Conservation (phyloP, 306 rosid species). For the Sicyos baderoa region DNA sequence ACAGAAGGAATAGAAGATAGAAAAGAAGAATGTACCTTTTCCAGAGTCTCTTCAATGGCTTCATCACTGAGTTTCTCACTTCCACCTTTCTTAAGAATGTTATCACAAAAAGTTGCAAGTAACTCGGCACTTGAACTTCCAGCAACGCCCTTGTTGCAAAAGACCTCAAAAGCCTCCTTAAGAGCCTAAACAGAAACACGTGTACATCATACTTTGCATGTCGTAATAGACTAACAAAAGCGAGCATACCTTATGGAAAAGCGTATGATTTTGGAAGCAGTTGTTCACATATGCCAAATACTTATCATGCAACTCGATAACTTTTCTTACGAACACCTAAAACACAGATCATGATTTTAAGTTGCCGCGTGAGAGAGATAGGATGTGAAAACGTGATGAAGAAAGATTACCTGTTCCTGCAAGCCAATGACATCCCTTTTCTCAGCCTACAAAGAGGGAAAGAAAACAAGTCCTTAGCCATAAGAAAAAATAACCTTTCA, state of each 20-base stretch:
- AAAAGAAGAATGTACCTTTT: conserved; percentile 46
- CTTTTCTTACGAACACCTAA: conserved; percentile 51
- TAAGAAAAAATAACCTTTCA: background rate
- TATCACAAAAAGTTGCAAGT: conserved; percentile 46
- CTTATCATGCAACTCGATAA: conserved; percentile 50
- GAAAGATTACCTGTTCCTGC: conserved; percentile 43
- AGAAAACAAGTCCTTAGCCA: conserved; percentile 18
- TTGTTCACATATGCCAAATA: conserved; percentile 56
- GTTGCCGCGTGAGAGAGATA: conserved; percentile 3
- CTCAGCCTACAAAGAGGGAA: conserved; percentile 54
- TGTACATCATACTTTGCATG: background rate
- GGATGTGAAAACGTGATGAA: background rate
- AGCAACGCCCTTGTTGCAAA: conserved; percentile 49
- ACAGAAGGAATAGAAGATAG: background rate
- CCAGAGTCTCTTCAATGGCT: conserved; percentile 66
- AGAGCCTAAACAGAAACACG: conserved; percentile 27
- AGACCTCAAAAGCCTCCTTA: conserved; percentile 49
- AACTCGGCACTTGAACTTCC: conserved; percentile 50
- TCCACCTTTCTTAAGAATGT: conserved; percentile 49
- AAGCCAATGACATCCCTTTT: conserved; percentile 62
- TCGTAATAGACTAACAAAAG: conserved; percentile 3
- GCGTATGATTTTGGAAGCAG: conserved; percentile 76
- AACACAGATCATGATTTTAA: conserved; percentile 29
- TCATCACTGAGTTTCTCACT: conserved; percentile 50
- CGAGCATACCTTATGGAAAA: conserved; percentile 45